Evolutionary conservation across 345 rosid genomes (phyloP), one percentile per base, ranked within the genome.

Genomic region (Populus davidiana): DNA sequence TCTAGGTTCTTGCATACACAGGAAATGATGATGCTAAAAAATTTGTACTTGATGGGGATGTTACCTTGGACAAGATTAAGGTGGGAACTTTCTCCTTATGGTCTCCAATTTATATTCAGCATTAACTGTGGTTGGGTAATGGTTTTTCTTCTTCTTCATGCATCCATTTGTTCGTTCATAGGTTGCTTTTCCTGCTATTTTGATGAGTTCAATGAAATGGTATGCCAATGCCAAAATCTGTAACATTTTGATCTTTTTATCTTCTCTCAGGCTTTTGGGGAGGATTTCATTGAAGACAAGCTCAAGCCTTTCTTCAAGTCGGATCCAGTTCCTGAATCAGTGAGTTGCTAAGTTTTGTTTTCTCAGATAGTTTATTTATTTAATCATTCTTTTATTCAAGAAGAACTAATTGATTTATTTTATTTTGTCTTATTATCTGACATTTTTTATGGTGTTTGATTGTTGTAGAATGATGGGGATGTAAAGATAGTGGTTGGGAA

Each of bases 271-370:
- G 83, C 83, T 73, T 94, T 92, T 73, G 97, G 86, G 5, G 91
- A 86, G 33, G 90, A 88, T 35, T 94, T 96, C 79, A 67, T 91
- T 74, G 92, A 85, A 74, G 95, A 94, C 81, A 89, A 83, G 83
- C 91, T 94, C 62, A 96, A 94, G 79, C 99, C 99, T 74, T 93
- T 90, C 87, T 92, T 81, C 77, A 96, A 91, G 86, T 94, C 99
- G 11, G 99, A 96, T 74, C 97, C 97, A 75, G 80, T 94, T 83
- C 99, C 99, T 16, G 95, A 89, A 86, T 89, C 86, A 70, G 99
- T 94, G 86, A 84, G 93, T 73, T 50, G 64, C 65, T 36, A 17
- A 35, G 18, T 36, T 63, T 65, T 27, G 39, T 65, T 75, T 69
- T 56, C 69, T 41, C 9, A 36, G 49, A 41, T 67, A 64, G 44